Conservation (phyloP, 2,329 filamentous ascomycete species). For the Fusarium mundagurra region DNA sequence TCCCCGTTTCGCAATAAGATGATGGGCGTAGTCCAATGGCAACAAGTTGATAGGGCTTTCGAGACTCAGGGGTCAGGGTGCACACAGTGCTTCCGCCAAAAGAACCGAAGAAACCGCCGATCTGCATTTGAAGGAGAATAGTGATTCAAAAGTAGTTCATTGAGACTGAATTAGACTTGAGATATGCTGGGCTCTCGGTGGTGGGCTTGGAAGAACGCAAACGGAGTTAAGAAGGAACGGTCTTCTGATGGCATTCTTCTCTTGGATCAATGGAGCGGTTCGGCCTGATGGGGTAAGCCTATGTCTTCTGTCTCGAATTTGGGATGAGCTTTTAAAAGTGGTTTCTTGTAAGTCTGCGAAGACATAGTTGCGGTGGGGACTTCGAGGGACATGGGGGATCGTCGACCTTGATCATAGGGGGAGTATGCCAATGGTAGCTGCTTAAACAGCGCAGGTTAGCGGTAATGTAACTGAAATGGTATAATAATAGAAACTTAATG, state of each 20-base stretch:
- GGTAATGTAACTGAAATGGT: too few relatives aligned
- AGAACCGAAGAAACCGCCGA: background rate
- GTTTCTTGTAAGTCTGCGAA: background rate
- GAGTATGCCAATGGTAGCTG: background rate
- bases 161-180: background rate
- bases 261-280: background rate
- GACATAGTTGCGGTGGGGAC: background rate
- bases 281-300: rapidly evolving
- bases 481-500: too few relatives aligned
- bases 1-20: background rate
- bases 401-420: background rate
- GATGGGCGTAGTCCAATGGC: background rate
- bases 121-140: background rate
- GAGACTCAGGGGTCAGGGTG: background rate
- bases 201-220: background rate
- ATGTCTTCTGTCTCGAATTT: rapidly evolving
- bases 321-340: background rate
- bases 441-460: background rate
- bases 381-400: background rate
- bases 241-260: background rate
- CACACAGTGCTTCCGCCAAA: too few relatives aligned
- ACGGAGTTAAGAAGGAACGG: background rate
- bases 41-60: background rate
- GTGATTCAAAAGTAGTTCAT: rapidly evolving
- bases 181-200: background rate